Evolutionary conservation across 345 rosid species (phyloP).

Genomic region (Salix koriyanagi): DNA sequence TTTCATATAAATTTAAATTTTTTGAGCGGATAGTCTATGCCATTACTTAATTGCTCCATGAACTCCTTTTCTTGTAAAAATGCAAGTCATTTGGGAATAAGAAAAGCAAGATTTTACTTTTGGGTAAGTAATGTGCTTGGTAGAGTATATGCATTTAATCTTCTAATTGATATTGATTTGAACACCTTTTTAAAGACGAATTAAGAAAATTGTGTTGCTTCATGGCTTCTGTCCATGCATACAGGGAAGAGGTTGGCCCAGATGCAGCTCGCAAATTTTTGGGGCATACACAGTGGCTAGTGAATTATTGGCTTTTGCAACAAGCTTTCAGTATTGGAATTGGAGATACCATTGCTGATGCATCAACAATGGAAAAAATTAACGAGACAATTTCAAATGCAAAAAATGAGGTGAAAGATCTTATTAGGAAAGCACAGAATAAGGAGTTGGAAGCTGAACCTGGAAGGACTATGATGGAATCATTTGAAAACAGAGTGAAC

Average conservation of each 20-base stretch:
- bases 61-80: no score
- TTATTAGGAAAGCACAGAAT: slow-evolving; percentile 60
- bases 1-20: no score
- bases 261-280: slow-evolving; percentile 98
- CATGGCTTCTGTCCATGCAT: neutral
- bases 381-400: slow-evolving; percentile 82
- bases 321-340: slow-evolving; percentile 93
- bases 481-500: slow-evolving; percentile 94
- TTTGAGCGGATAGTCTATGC: no score
- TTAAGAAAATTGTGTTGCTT: neutral
- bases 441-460: slow-evolving; percentile 90
- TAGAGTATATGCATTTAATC: neutral
- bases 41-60: no score
- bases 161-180: neutral
- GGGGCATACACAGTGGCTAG: slow-evolving; percentile 99
- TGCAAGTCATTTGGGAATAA: no score
- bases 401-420: slow-evolving; percentile 75
- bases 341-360: slow-evolving; percentile 98
- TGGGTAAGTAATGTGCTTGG: neutral
- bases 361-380: slow-evolving; percentile 84
- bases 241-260: slow-evolving; percentile 99
- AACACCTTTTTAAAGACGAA: neutral
- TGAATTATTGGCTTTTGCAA: slow-evolving; percentile 97
- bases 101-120: no score
- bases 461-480: slow-evolving; percentile 92